Evolutionary conservation across 1,139 yeast species (phyloP).

Genomic region (Candida gigantensis): DNA sequence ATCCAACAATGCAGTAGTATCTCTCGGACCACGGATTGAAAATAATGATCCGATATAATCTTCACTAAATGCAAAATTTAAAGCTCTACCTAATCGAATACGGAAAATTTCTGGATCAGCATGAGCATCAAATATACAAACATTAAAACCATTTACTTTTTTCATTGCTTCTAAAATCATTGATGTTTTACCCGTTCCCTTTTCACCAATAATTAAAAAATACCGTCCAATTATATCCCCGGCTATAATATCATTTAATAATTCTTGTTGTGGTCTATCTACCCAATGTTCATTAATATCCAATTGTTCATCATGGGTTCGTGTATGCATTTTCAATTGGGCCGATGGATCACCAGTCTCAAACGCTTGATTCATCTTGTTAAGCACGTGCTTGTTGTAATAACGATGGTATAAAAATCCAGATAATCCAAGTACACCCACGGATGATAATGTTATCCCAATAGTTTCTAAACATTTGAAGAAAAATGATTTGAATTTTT

Average conservation of each 20-base stretch:
- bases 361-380: slow-evolving; percentile 68
- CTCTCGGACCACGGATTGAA: slow-evolving; percentile 84
- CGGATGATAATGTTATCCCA: slow-evolving; percentile 73
- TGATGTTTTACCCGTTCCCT: slow-evolving; percentile 85
- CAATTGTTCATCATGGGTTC: slow-evolving; percentile 32
- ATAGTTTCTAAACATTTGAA: slow-evolving; percentile 69
- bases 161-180: slow-evolving; percentile 70
- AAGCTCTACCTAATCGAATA: slow-evolving; percentile 72
- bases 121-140: slow-evolving; percentile 78
- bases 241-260: slow-evolving; percentile 63
- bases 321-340: slow-evolving; percentile 54
- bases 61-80: slow-evolving; percentile 72
- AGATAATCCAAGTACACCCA: slow-evolving; percentile 69
- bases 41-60: slow-evolving; percentile 83
- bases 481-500: slow-evolving; percentile 25
- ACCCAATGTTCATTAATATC: slow-evolving; percentile 53
- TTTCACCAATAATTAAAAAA: slow-evolving; percentile 75
- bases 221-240: slow-evolving; percentile 70
- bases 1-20: slow-evolving; percentile 78
- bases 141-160: slow-evolving; percentile 62
- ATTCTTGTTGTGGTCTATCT: slow-evolving; percentile 65
- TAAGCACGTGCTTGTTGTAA: slow-evolving; percentile 60
- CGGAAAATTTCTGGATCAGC: slow-evolving; percentile 85
- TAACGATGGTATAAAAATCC: slow-evolving; percentile 69
- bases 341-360: slow-evolving; percentile 68